Percentiles rank a stretch among this genome's conserved stretches.
Evolutionary conservation across 1,284 basidiomycete species (phyloP).

Genomic region (Puccinia hordei): DNA sequence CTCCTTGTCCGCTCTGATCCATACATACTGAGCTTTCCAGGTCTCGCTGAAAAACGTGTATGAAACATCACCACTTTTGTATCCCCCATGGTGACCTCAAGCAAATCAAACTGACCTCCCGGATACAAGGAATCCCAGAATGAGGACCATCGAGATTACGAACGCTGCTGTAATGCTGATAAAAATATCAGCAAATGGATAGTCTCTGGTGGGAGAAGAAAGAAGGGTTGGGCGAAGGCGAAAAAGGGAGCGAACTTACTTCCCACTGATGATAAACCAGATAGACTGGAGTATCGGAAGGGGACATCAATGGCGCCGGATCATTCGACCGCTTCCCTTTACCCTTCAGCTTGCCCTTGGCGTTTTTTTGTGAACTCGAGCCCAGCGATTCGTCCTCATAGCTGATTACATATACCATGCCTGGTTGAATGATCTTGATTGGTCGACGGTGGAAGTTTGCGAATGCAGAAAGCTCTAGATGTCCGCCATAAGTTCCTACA

Average conservation of each 20-base stretch:
- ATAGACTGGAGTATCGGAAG: constrained; percentile 49
- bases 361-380: constrained; percentile 42
- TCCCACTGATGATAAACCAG: constrained; percentile 56
- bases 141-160: constrained; percentile 83
- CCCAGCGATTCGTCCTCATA: constrained; percentile 54
- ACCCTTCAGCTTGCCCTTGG: constrained; percentile 48
- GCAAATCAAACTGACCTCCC: constrained; percentile 61
- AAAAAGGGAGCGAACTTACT: constrained; percentile 43
- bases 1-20: background rate
- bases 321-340: constrained; percentile 37
- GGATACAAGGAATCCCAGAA: constrained; percentile 71
- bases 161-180: constrained; percentile 83
- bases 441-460: constrained; percentile 75
- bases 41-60: background rate
- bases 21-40: background rate
- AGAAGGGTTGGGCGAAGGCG: background rate
- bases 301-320: background rate
- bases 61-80: no score
- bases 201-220: constrained; percentile 73
- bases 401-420: constrained; percentile 62
- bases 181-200: constrained; percentile 59
- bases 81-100: background rate
- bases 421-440: constrained; percentile 88
- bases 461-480: constrained; percentile 85
- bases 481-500: constrained; percentile 81